Evolutionary conservation across 1,139 yeast genomes (phyloP).

Genomic region (Saccharomyces hybrid): DNA sequence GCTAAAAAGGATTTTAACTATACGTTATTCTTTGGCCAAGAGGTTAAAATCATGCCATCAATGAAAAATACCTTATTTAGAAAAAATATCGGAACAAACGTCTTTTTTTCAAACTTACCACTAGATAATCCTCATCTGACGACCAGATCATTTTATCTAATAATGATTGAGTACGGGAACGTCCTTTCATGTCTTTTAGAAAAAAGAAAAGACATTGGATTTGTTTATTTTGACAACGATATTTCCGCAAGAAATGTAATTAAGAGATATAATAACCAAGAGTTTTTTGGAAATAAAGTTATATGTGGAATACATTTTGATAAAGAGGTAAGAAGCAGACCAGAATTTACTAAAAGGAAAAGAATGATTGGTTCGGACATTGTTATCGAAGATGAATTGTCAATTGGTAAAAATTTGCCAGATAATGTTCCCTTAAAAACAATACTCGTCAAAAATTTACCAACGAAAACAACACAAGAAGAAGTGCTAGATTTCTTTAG

Average conservation of each 20-base stretch:
- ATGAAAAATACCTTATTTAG: slow-evolving; percentile 32
- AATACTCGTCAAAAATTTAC: slow-evolving; percentile 41
- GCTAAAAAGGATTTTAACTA: slow-evolving; percentile 43
- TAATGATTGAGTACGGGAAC: slow-evolving; percentile 36
- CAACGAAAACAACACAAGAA: slow-evolving; percentile 34
- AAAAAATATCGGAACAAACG: slow-evolving; percentile 28
- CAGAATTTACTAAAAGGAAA: slow-evolving; percentile 26
- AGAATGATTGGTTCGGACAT: slow-evolving; percentile 19
- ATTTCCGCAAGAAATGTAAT: slow-evolving; percentile 37
- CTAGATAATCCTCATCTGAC: slow-evolving; percentile 30
- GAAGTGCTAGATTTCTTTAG: slow-evolving; percentile 35
- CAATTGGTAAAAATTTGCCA: slow-evolving; percentile 6
- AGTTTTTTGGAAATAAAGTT: slow-evolving; percentile 26
- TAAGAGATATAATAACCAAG: slow-evolving; percentile 30
- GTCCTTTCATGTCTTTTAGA: slow-evolving; percentile 42
- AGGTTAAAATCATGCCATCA: slow-evolving; percentile 48
- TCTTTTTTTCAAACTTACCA: slow-evolving; percentile 32
- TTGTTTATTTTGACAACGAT: slow-evolving; percentile 38
- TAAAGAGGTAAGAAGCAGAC: slow-evolving; percentile 32
- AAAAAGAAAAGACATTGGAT: slow-evolving; percentile 38
- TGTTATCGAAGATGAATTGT: slow-evolving; percentile 24
- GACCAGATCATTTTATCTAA: slow-evolving; percentile 39
- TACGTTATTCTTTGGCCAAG: slow-evolving; percentile 35
- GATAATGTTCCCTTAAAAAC: slow-evolving; percentile 27
- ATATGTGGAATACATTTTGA: slow-evolving; percentile 40